Base-by-base conservation (phyloP, 306 rosid genomes). In the Pterocarpus macrocarpus region DNA sequence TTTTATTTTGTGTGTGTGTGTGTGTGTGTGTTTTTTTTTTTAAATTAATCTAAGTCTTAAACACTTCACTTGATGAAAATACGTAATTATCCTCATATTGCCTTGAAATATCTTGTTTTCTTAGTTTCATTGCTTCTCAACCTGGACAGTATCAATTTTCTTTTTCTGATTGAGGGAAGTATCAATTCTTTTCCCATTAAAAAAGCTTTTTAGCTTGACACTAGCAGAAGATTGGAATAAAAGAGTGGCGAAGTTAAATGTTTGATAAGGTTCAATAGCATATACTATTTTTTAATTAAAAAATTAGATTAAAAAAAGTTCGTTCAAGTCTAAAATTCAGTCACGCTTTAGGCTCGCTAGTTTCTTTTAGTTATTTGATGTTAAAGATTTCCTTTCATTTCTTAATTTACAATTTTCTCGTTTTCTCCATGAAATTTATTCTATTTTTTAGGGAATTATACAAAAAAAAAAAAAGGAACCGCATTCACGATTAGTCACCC, bases 101-200 rank as follows among this genome's bases (percentile, higher is more conserved):
- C 28, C 34, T 2, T 28, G 22, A 30, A 9, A 30, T 11, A 16
- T 17, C 2, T 67, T 11, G 56, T 0, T 49, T 38, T 22, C 28
- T 22, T 22, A 22, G 28, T 75, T 61, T 16, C 41, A 36, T 64
- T 65, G 65, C 81, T 77, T 77, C 41, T 28, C 3, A 6, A 4
- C 52, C 43, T 8, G 53, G 64, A 52, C 28, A 22, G 28, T 22
- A 22, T 22, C 28, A 22, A 22, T 22, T 22, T 22, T 22, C 28
- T 22, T 22, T 22, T 22, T 22, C 28, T 22, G 28, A 22, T 22
- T 22, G 28, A 22, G 28, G 28, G 28, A 77, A 50, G 81, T 36
- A 77, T 77, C 28, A 35, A 52, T 77, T 77, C 81, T 77, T 77
- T 77, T 49, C n/a, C 64, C 35, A 30, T 34, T n/a, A 22, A 43